phyloP scores from a whole-genome alignment of 2,329 filamentous ascomycete species.

The Penicillium sp. region DNA sequence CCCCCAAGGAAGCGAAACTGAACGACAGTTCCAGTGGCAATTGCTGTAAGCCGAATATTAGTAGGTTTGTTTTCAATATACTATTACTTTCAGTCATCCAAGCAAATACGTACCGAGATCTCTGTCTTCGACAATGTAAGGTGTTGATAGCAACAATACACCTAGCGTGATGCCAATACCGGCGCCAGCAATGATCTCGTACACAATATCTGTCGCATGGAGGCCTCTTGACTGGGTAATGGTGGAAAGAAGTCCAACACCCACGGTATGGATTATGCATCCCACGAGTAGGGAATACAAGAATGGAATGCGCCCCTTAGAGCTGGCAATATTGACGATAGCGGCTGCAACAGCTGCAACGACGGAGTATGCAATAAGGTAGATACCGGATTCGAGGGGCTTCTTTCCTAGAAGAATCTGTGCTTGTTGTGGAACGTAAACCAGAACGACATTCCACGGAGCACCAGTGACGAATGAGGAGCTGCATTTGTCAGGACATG shows the following conservation, averaged over 20 bases:
- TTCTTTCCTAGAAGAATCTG: constrained; percentile 25
- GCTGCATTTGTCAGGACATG: constrained; percentile 6
- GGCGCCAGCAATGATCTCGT: constrained; percentile 23
- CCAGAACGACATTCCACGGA: constrained; percentile 27
- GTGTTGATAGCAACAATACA: constrained; percentile 22
- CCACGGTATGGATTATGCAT: constrained; percentile 25
- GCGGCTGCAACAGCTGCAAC: constrained; percentile 25
- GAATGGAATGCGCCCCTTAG: constrained; percentile 26
- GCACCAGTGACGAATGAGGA: constrained; percentile 29
- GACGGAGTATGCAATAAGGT: constrained; percentile 27
- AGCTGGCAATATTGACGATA: constrained; percentile 21
- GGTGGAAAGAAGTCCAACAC: constrained; percentile 26
- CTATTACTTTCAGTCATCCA: not conserved
- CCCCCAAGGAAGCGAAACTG: constrained; percentile 29
- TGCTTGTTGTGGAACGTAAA: constrained; percentile 31
- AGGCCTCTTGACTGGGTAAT: constrained; percentile 19
- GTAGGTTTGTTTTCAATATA: not conserved
- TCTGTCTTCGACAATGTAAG: constrained; percentile 27
- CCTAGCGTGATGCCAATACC: constrained; percentile 26
- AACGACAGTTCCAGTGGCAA: constrained; percentile 26
- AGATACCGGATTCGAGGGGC: constrained; percentile 27
- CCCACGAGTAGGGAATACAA: constrained; percentile 28
- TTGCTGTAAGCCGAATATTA: constrained; percentile 11
- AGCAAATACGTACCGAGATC: constrained; percentile 22
- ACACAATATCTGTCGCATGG: constrained; percentile 23